Evolutionary conservation across 768 basidiomycete genomes (phyloP), one percentile per base, ranked within the genome.

Genomic region (Amanita rimosa): DNA sequence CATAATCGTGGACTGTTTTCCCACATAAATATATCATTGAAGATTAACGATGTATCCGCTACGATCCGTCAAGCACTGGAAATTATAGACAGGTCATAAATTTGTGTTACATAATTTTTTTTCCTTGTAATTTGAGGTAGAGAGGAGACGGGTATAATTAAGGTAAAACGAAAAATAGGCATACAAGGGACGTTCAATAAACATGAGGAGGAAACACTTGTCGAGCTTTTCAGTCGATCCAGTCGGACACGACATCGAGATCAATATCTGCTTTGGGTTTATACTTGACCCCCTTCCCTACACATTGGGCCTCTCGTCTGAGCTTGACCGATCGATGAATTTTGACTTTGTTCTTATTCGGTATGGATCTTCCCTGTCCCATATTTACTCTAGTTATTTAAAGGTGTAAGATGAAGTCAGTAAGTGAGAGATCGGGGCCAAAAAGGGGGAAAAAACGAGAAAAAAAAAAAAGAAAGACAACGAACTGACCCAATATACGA

Each of bases 271-370:
- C 57, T 46, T 57, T 58, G 1, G 61, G 61, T 29, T 51, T 44
- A 34, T 64, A 64, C 45, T 50, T 63, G 48, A 63, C 62, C 1
- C 67, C 62, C 42, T 64, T 57, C n/a, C 62, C 62, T 14, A 6
- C 6, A 52, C 63, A 64, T 21, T 70, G 66, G 0, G 78, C 76
- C 33, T 77, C 73, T 69, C 76, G 73, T 50, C 81, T 67, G 51
- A 74, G 58, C 59, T 68, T 67, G 22, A 80, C 77, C 44, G 67
- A 73, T 29, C 75, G 59, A 54, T 79, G 77, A 14, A 79, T 65
- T 53, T 72, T 74, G 44, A 78, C 63, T 0, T 52, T 58, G n/a
- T 62, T 52, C 55, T 73, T 70, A 36, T 66, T 60, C 2, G 68
- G 72, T 9, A 79, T 73, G 47, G 60, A 60, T 10, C 72, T 58